Percentiles rank a stretch among this genome's conserved stretches.
These are phyloP conservation scores for Colletotrichum sidae DNA, from an alignment of 2,329 filamentous ascomycete species.

Conservation along the genomic window DNA sequence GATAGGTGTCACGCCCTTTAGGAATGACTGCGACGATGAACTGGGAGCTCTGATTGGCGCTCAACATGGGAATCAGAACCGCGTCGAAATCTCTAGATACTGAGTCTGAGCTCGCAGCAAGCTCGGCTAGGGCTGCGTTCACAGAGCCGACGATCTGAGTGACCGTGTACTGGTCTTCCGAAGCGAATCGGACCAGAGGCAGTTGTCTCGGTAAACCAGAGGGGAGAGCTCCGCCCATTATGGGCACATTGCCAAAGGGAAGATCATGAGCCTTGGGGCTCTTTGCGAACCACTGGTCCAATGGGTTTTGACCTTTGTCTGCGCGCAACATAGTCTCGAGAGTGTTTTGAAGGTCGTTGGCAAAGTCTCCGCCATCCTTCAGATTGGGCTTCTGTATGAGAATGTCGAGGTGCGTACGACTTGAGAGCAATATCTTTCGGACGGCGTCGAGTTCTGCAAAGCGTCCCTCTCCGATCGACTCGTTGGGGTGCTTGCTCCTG, in stretches of 20 bases:
- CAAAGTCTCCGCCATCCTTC: background rate
- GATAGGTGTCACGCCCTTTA: background rate
- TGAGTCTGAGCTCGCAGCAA: background rate
- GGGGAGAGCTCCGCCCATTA: background rate
- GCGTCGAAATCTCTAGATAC: background rate
- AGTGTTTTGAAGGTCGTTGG: background rate
- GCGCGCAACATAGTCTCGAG: background rate
- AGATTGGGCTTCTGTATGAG: background rate
- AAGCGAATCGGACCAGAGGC: background rate
- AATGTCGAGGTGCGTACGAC: too few species aligned
- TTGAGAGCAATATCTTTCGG: too few species aligned
- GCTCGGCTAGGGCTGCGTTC: background rate
- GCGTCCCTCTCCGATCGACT: too few species aligned
- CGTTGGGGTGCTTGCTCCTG: background rate
- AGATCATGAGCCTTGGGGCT: background rate
- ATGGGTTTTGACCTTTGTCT: background rate
- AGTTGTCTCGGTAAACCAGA: background rate
- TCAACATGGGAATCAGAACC: background rate
- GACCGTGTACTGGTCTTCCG: background rate
- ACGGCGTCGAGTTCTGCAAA: too few species aligned
- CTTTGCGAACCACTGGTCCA: background rate
- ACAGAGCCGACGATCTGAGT: background rate
- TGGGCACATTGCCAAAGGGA: slow-evolving; percentile 1
- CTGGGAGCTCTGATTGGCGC: background rate
- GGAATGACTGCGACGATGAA: background rate